Percentiles rank a stretch among this genome's conserved stretches.
Conservation (phyloP, 108 stramenopile genomes). For the Fistulifera pelliculosa region DNA sequence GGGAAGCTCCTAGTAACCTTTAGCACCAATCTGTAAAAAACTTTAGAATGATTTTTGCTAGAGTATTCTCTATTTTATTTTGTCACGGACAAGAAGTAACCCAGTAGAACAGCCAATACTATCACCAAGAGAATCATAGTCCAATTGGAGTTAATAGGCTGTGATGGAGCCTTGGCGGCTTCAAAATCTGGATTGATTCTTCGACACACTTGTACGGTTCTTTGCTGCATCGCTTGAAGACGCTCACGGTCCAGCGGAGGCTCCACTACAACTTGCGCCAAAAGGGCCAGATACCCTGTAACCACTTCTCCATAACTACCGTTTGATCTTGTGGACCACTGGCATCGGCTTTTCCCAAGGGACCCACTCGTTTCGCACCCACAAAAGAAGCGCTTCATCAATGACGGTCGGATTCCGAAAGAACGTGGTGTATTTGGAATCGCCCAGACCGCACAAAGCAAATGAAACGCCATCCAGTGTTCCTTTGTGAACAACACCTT, state of each 20-base stretch:
- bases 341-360: conserved; percentile 71
- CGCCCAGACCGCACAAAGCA: conserved; percentile 50
- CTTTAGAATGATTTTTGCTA: too few species aligned
- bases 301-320: conserved; percentile 45
- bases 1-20: background rate
- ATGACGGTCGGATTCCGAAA: conserved; percentile 46
- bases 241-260: conserved; percentile 4
- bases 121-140: background rate
- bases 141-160: background rate
- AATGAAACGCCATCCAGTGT: conserved; percentile 30
- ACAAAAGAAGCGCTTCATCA: conserved; percentile 39
- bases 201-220: conserved; percentile 3
- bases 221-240: conserved; percentile 13
- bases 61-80: background rate
- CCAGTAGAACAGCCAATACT: conserved; percentile 4
- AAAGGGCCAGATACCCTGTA: conserved; percentile 12
- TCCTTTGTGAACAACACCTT: conserved; percentile 1
- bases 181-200: conserved; percentile 24
- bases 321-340: conserved; percentile 43
- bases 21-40: background rate
- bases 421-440: conserved; percentile 49
- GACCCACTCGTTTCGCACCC: conserved; percentile 52
- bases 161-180: background rate
- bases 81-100: background rate
- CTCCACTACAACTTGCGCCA: conserved; percentile 11